These are phyloP conservation scores for Crataegus laevigata DNA, from an alignment of 306 rosid genomes.

Conservation along the genomic window DNA sequence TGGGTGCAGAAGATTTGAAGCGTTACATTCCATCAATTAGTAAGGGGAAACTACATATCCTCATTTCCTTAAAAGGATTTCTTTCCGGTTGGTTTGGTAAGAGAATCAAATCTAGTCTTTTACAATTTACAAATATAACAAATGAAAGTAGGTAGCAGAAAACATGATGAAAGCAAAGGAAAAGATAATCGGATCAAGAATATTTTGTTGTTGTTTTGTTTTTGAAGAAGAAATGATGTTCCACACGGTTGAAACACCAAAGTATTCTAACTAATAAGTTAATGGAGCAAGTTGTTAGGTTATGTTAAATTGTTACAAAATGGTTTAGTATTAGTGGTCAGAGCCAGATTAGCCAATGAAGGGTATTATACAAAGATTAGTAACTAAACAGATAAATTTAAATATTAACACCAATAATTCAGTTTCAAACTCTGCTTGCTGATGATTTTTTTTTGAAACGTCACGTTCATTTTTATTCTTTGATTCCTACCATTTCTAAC, in stretches of 20 bases:
- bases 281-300: neutral
- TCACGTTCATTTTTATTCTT: neutral
- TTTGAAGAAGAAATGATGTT: constrained; percentile 1
- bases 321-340: neutral
- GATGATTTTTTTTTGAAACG: neutral
- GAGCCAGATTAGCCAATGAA: too few species aligned
- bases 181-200: neutral
- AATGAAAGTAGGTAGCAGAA: neutral
- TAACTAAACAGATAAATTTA: neutral
- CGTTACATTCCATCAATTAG: neutral
- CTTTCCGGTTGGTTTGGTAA: neutral
- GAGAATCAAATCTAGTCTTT: neutral
- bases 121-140: neutral
- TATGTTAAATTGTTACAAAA: neutral
- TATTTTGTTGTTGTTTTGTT: neutral
- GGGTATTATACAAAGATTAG: neutral
- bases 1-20: too few species aligned
- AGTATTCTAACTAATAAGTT: neutral
- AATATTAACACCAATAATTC: neutral
- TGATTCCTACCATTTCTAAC: neutral
- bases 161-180: neutral
- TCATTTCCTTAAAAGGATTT: too few species aligned
- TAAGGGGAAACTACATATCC: neutral
- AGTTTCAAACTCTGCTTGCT: neutral
- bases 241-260: constrained; percentile 27